phyloP scores from a whole-genome alignment of 2,329 filamentous ascomycete genomes.

The Phialemoniopsis sp. region DNA sequence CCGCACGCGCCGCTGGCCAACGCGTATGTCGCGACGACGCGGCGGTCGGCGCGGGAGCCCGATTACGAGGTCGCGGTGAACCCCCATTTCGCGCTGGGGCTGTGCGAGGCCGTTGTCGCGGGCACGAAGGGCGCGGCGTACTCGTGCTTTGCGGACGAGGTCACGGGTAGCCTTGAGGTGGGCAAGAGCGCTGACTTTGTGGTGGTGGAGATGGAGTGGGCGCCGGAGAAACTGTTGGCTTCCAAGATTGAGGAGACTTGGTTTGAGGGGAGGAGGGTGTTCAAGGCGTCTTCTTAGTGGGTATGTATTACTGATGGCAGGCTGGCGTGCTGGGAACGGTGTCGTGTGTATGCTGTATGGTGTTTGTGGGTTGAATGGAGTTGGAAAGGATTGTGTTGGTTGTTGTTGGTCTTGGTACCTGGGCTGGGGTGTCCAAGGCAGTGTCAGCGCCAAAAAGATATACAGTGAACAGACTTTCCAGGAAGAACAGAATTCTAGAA shows the following conservation, averaged over 20 bases:
- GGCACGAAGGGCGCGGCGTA: constrained; percentile 53
- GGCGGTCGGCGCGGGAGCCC: constrained; percentile 48
- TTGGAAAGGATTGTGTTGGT: too few species aligned
- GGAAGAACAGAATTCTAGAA: too few species aligned
- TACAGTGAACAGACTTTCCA: too few species aligned
- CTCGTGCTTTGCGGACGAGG: constrained; percentile 51
- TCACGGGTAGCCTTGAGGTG: constrained; percentile 45
- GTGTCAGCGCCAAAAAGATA: too few species aligned
- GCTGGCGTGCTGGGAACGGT: too few species aligned
- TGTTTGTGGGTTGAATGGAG: too few species aligned
- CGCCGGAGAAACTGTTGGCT: constrained; percentile 37
- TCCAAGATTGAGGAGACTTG: constrained; percentile 48
- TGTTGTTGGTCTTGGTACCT: too few species aligned
- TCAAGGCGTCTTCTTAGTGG: constrained; percentile 7
- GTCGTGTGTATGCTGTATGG: too few species aligned
- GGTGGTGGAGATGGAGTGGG: constrained; percentile 46
- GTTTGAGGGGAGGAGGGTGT: constrained; percentile 43
- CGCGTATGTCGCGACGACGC: constrained; percentile 54
- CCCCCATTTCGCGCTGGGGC: constrained; percentile 44
- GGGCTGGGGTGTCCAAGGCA: too few species aligned
- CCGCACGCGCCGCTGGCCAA: constrained; percentile 51
- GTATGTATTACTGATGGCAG: too few species aligned
- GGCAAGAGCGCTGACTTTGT: constrained; percentile 57
- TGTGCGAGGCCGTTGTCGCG: constrained; percentile 49
- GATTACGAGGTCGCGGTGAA: constrained; percentile 39